These are phyloP conservation scores for Isabelozyma rhagii DNA, from an alignment of 805 yeast species.

Conservation along the genomic window DNA sequence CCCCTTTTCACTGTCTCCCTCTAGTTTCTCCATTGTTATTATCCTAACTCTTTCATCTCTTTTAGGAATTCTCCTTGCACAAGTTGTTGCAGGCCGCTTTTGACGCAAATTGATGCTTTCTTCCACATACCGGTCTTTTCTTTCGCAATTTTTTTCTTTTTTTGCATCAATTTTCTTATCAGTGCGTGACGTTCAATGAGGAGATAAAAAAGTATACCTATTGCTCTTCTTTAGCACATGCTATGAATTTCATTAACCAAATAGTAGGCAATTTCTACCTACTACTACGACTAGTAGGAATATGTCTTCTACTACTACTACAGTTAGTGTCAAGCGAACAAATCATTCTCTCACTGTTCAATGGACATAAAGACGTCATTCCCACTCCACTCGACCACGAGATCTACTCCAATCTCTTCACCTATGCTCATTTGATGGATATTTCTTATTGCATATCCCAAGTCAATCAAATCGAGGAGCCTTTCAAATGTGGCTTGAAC, in stretches of 20 bases:
- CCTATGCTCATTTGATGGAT: conserved; percentile 41
- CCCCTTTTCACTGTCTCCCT: not conserved
- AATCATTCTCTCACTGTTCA: not conserved
- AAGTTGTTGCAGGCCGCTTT: not conserved
- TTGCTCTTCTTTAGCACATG: not conserved
- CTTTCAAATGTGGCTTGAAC: conserved; percentile 36
- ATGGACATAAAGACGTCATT: not conserved
- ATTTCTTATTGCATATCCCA: conserved; percentile 41
- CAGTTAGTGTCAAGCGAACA: not conserved
- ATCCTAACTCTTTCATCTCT: not conserved
- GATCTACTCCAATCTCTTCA: conserved; percentile 26
- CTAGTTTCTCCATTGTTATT: not conserved
- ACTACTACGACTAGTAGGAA: not conserved
- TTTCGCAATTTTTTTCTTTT: not conserved
- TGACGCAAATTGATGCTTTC: not conserved
- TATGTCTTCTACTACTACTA: not conserved
- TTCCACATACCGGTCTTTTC: not conserved
- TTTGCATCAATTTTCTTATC: not conserved
- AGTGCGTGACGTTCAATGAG: not conserved
- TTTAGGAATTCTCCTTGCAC: not conserved
- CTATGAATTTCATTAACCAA: not conserved
- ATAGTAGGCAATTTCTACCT: no score
- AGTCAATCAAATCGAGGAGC: conserved; percentile 24
- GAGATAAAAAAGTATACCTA: not conserved
- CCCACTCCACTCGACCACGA: conserved; percentile 18